Percentiles rank a stretch among this genome's conserved stretches.
These are phyloP conservation scores for Pythium rhizo-oryzae DNA, from an alignment of 352 stramenopile genomes.

Conservation along the genomic window DNA sequence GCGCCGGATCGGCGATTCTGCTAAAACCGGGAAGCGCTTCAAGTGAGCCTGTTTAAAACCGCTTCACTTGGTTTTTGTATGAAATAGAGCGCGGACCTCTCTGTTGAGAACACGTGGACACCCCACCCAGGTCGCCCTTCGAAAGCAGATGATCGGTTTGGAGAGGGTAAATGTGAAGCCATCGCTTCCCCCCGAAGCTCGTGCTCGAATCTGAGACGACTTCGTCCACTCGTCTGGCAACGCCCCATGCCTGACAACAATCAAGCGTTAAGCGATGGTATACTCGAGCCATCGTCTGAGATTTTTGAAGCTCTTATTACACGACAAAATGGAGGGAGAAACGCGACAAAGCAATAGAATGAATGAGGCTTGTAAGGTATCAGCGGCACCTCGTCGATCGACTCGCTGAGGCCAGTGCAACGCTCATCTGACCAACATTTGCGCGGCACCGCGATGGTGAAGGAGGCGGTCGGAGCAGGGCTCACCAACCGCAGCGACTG, in stretches of 20 bases:
- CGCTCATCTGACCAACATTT: neutral
- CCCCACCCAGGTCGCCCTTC: slow-evolving; percentile 13
- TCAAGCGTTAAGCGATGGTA: neutral
- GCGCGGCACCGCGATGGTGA: neutral
- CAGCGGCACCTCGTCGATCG: neutral
- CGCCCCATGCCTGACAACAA: neutral
- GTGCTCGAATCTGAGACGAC: too few species aligned
- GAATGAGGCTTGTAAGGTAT: slow-evolving; percentile 6
- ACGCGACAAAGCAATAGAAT: slow-evolving; percentile 18
- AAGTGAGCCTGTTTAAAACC: slow-evolving; percentile 35
- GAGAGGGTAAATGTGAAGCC: slow-evolving; percentile 14
- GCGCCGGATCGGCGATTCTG: neutral
- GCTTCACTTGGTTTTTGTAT: slow-evolving; percentile 44
- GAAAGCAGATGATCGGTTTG: slow-evolving; percentile 15
- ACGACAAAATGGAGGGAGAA: slow-evolving; percentile 20
- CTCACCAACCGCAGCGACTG: neutral
- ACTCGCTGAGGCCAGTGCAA: neutral
- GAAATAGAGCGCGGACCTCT: neutral
- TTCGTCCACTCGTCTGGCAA: too few species aligned
- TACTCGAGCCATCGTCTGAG: neutral
- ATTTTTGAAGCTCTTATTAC: slow-evolving; percentile 21
- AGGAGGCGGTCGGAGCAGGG: neutral
- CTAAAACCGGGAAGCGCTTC: slow-evolving; percentile 29
- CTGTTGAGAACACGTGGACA: slow-evolving; percentile 37
- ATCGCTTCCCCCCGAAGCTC: slow-evolving; percentile 1